Percentiles rank a stretch among this genome's conserved stretches.
Conservation (phyloP, 2,329 filamentous ascomycete genomes). For the Lojkania enalia region DNA sequence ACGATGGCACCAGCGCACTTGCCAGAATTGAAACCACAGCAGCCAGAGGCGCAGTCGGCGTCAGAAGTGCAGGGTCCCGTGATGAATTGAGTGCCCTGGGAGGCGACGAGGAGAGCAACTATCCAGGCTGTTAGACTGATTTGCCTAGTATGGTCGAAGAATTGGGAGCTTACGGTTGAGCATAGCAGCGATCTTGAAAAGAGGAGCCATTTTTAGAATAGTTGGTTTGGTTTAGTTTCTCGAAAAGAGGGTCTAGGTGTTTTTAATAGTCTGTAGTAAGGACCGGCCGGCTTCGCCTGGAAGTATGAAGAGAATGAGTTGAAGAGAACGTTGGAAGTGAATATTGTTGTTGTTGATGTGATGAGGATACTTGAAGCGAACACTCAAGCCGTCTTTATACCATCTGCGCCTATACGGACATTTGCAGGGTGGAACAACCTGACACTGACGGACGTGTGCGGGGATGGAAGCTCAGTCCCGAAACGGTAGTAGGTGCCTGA, state of each 20-base stretch:
- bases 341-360: conserved; percentile 6
- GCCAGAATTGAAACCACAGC: conserved; percentile 42
- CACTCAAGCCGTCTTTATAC: conserved; percentile 20
- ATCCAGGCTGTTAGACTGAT: not conserved
- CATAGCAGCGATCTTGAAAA: conserved; percentile 30
- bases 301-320: conserved; percentile 16
- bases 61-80: conserved; percentile 44
- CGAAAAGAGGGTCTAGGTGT: conserved; percentile 9
- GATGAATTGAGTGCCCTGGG: conserved; percentile 44
- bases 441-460: conserved; percentile 19
- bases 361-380: conserved; percentile 7
- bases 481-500: conserved; percentile 22
- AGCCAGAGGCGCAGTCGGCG: conserved; percentile 44
- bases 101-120: conserved; percentile 32
- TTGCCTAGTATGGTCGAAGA: conserved; percentile 10
- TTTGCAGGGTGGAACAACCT: conserved; percentile 16
- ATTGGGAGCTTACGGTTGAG: conserved; percentile 23
- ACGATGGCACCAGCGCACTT: conserved; percentile 36
- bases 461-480: conserved; percentile 22
- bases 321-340: not conserved
- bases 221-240: not conserved
- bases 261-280: conserved; percentile 6
- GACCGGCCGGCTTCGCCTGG: conserved; percentile 25
- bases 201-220: conserved; percentile 27
- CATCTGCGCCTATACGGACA: not conserved